phyloP scores from a whole-genome alignment of 2,329 filamentous ascomycete genomes.

The Botrytis paeoniae region DNA sequence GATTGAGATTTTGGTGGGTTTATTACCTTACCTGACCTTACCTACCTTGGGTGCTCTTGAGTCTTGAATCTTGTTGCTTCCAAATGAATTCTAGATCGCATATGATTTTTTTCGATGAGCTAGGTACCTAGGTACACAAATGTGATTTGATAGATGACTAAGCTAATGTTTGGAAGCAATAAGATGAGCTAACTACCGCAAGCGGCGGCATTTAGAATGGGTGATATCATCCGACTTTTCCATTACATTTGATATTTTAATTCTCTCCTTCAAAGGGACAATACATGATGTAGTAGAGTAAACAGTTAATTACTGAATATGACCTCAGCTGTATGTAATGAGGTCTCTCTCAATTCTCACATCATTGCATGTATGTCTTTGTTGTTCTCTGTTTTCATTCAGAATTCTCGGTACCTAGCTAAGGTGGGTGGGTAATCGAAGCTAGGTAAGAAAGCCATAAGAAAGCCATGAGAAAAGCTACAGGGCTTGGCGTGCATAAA shows the following conservation, averaged over 20 bases:
- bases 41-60: not conserved
- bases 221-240: not conserved
- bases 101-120: not conserved
- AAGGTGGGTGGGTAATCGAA: not conserved
- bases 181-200: slow-evolving; percentile 7
- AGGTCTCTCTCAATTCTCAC: not conserved
- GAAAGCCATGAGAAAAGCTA: not conserved
- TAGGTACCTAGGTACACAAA: not conserved
- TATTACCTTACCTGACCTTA: not conserved
- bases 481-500: slow-evolving; percentile 1
- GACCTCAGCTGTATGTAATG: not conserved
- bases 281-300: not conserved
- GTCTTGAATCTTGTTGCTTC: not conserved
- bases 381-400: not conserved
- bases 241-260: not conserved
- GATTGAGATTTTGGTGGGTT: not conserved
- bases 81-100: not conserved
- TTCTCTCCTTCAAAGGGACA: not conserved
- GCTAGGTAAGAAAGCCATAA: not conserved
- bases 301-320: not conserved
- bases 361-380: not conserved
- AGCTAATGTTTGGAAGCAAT: not conserved
- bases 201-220: slow-evolving; percentile 15
- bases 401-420: not conserved
- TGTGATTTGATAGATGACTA: slow-evolving; percentile 4